Base-by-base conservation (phyloP, 2,329 filamentous ascomycete genomes). In the Ophiostoma sp. region DNA sequence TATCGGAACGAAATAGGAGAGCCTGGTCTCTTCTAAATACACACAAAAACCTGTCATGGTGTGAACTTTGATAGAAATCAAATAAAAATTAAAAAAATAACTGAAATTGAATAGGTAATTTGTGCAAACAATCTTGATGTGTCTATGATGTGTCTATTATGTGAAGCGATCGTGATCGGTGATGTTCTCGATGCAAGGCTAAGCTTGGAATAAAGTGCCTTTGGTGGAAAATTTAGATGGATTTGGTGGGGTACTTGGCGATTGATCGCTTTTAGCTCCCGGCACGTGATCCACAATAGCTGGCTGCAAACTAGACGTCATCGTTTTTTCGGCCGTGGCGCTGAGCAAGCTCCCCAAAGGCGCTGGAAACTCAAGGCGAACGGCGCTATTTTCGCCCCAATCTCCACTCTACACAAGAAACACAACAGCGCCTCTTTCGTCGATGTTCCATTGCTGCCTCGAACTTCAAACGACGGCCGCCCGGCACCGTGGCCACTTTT, bases 401-500 rank as follows among this genome's bases (percentile, higher is more conserved):
- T n/a, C n/a, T n/a, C n/a, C 19, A 19, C 33, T 57, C 25, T 22
- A 15, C 61, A 15, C 52, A 28, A 22, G 8, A 17, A 22, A 55
- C 33, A 3, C 33, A 55, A 1, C 31, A 50, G 17, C 28, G 55
- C 69, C 39, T 50, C 69, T 31, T 61, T 63, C 69, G 39, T 63
- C 57, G 19, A 61, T 48, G 25, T 61, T 61, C 69, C 69, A 71
- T 52, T 63, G 57, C 25, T 71, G 69, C 69, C 69, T 71, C 69
- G 11, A 63, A 17, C 2, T 19, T 48, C 6, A 22, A 22, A 63
- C 57, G 22, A 36, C 69, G 12, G 57, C 61, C 36, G 45, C n/a
- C 42, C 69, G 69, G 69, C 69, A 61, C 33, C 36, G 69, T 45
- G 69, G 69, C 69, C 52, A 22, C 52, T 57, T 57, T 39, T 42